Evolutionary conservation across 1,139 yeast species (phyloP), one percentile per base, ranked within the genome.

Genomic region (Hyphopichia khmerensis): DNA sequence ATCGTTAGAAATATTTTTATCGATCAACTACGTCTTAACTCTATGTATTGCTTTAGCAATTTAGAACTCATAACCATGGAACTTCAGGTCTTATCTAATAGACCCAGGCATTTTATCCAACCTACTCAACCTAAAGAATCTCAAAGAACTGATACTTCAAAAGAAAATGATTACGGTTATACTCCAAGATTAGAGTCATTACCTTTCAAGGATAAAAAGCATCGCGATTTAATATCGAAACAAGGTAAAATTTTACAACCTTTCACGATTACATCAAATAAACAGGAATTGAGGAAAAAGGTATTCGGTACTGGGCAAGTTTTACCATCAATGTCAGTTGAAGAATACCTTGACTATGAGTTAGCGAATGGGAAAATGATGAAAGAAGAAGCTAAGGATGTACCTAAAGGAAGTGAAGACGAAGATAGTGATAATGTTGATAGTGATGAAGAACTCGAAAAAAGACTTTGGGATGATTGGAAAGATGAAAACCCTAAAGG

Each of bases 231-330:
- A 30, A 49, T 87, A 4, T 78, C 85, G 1, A 78, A 77, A 49
- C 79, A 79, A 40, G 97, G 97, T 3, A 86, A 83, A 59, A 84
- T 90, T 1, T 64, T 88, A 33, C 79, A 87, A 50, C 98, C 97
- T 7, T 93, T 93, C 61, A 87, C 95, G 0, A 77, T 93, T 26
- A 80, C 89, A 6, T 70, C 82, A 5, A 65, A 71, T 36, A 73
- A 87, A 42, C 78, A 82, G 21, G 79, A 82, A 36, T 53, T 88
- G 18, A 72, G 75, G 44, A 67, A 72, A 23, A 80, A 82, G 51
- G 96, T 91, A 0, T 82, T 80, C 56, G 97, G 98, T 1, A 88
- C 96, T 1, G 99, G 98, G 0, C 98, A 93, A 62, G 82, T 79
- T 31, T 71, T 93, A 33, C 99, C 99, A 1, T 88, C 97, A 0